Base-by-base conservation (phyloP, 495 filamentous ascomycete genomes). In the Hypoxylon fragiforme region DNA sequence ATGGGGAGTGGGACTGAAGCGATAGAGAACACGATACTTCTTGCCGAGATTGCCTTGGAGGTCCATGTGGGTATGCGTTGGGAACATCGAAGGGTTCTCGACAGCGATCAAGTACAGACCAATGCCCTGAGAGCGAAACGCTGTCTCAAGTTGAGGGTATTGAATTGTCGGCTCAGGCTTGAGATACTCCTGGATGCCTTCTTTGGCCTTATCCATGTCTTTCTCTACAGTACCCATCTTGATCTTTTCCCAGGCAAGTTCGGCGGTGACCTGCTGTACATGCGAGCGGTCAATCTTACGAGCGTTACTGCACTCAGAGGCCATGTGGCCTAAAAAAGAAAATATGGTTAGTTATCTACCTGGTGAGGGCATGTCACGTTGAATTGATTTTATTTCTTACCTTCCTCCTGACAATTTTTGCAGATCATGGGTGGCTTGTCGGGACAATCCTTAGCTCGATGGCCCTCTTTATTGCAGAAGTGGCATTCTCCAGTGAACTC, bases 41-140 rank as follows among this genome's bases (percentile, higher is more conserved):
- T 85, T 83, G 62, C 88, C 81, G 1, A 85, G 65, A 48, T 90
- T 85, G 15, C 94, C 94, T 57, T 96, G 87, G 7, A 96, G 78
- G 53, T 94, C 84, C 71, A 97, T 89, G 52, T 88, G 81, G 48
- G 83, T 92, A 56, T 87, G 78, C 3, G 84, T 85, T 12, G 76
- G 62, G 0, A 75, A 66, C 5, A 86, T 50, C 28, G 82, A 75
- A 9, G 78, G 74, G 51, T 85, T 78, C 81, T 89, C 85, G 50
- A 87, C 69, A 14, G 87, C 91, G 62, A 96, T 91, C 26, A 97
- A 71, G 67, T 85, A 86, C 20, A 90, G 63, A 2, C 75, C 74
- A 52, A 90, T 75, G 0, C 77, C 67, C 15, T 89, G 79, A 0
- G 60, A 56, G 11, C 89, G 87, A 72, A 98, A 86, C 2, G 83